Conservation (phyloP, 2,329 filamentous ascomycete genomes). For the Podosphaera xanthii region DNA sequence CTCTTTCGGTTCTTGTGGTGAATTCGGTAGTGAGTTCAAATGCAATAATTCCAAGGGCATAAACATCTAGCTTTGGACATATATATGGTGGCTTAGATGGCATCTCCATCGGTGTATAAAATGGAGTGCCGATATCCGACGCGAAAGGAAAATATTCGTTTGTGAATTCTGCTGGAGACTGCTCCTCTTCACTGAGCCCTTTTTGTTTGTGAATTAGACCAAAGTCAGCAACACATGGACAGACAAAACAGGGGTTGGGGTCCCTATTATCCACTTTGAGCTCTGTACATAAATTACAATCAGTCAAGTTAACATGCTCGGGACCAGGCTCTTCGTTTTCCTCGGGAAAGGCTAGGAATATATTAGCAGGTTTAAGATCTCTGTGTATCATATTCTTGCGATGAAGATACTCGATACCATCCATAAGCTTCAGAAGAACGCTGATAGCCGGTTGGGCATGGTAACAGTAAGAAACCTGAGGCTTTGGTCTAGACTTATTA, state of each 20-base stretch:
- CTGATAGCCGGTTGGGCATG: slow-evolving; percentile 32
- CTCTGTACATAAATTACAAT: slow-evolving; percentile 4
- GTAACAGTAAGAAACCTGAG: slow-evolving; percentile 30
- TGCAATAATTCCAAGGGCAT: slow-evolving; percentile 35
- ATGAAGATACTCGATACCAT: slow-evolving; percentile 43
- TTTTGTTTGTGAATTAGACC: slow-evolving; percentile 22
- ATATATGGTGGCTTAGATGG: slow-evolving; percentile 6
- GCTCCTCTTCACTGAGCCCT: neutral
- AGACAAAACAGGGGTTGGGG: slow-evolving; percentile 19
- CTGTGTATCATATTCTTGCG: slow-evolving; percentile 36
- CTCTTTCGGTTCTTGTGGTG: slow-evolving; percentile 24
- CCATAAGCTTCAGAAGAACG: slow-evolving; percentile 34
- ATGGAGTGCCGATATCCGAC: slow-evolving; percentile 22
- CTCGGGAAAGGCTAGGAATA: slow-evolving; percentile 32
- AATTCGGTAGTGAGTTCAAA: slow-evolving; percentile 38
- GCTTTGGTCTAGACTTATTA: slow-evolving; percentile 2
- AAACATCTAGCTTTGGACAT: slow-evolving; percentile 35
- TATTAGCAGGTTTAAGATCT: slow-evolving; percentile 45
- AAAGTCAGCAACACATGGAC: slow-evolving; percentile 44
- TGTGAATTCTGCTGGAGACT: slow-evolving; percentile 6
- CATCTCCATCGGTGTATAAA: slow-evolving; percentile 26
- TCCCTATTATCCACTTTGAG: too few species aligned
- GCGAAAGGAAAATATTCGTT: neutral
- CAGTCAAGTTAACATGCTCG: slow-evolving; percentile 23
- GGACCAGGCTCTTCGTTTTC: slow-evolving; percentile 15